Evolutionary conservation across 2,329 filamentous ascomycete genomes (phyloP), one percentile per base, ranked within the genome.

Genomic region (Kalaharituber pfeilii): DNA sequence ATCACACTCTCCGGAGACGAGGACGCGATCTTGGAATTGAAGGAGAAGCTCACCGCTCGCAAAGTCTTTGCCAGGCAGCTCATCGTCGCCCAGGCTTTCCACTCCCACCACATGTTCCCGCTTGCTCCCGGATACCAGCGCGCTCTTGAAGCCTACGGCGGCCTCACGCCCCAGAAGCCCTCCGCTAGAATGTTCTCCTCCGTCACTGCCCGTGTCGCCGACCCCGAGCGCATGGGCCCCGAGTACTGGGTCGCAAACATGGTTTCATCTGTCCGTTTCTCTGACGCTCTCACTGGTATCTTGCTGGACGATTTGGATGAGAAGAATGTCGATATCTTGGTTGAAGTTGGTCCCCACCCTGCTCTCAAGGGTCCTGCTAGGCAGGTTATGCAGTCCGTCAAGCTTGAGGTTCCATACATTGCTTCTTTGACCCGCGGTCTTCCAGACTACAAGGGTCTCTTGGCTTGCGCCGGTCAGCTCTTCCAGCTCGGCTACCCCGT

Each of bases 11-110:
- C 50, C 26, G 56, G 56, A 13, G 51, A 53, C 18, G n/a, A 33
- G 5, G 51, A 60, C 1, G 62, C 64, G 3, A 55, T 69, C 5
- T 59, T 59, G 1, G 56, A 56, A 0, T 62, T 71, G 36, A n/a
- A n/a, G n/a, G 42, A 47, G 22, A 20, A 6, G 24, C 15, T 3
- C 42, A 25, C 13, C 42, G 42, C 15, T 22, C 11, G n/a, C 4
- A 11, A 5, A 22, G 44, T 53, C 5, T 63, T 69, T 18, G 63
- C 64, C 4, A 62, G 70, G 7, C 65, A 66, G 18, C 65, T 71
- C 6, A 66, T 64, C 3, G 69, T 72, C 25, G 39, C 44, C 18
- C 68, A 70, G 50, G 71, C 71, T 0, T 73, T 72, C 56, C 71
- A 73, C 60, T 71, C 69, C 0, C 66, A 65, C 25, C 69, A 69